phyloP scores from a whole-genome alignment of 2,329 filamentous ascomycete genomes.

The Botrytis paeoniae region DNA sequence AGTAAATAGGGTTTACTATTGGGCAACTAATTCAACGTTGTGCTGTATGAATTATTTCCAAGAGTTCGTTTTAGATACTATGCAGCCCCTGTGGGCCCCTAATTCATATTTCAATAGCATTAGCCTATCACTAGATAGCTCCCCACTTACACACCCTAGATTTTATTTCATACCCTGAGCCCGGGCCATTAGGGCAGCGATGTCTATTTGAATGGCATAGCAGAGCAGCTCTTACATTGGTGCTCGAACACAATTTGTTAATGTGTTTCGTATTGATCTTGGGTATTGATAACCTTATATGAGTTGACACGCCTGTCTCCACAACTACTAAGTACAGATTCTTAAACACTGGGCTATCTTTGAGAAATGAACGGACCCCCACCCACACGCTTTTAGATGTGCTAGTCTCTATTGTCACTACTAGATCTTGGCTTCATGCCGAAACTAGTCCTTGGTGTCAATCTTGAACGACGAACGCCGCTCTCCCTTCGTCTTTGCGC shows the following conservation, averaged over 20 bases:
- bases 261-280: background rate
- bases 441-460: constrained; percentile 10
- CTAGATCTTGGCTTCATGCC: constrained; percentile 7
- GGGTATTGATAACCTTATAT: background rate
- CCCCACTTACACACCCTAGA: background rate
- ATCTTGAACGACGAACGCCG: background rate
- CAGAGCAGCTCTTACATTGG: background rate
- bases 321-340: background rate
- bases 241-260: background rate
- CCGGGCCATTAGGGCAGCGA: background rate
- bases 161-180: background rate
- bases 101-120: constrained; percentile 3
- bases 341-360: background rate
- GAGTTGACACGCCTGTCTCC: background rate
- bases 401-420: background rate
- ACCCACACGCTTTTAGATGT: background rate
- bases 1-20: background rate
- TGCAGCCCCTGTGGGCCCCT: background rate
- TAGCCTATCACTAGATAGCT: background rate
- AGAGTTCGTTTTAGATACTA: background rate
- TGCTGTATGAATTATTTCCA: background rate
- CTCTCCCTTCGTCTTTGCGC: constrained; percentile 6
- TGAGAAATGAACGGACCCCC: background rate
- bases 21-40: background rate
- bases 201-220: background rate